Evolutionary conservation across 2,329 filamentous ascomycete species (phyloP).

Genomic region (Pseudogymnoascus sp.): DNA sequence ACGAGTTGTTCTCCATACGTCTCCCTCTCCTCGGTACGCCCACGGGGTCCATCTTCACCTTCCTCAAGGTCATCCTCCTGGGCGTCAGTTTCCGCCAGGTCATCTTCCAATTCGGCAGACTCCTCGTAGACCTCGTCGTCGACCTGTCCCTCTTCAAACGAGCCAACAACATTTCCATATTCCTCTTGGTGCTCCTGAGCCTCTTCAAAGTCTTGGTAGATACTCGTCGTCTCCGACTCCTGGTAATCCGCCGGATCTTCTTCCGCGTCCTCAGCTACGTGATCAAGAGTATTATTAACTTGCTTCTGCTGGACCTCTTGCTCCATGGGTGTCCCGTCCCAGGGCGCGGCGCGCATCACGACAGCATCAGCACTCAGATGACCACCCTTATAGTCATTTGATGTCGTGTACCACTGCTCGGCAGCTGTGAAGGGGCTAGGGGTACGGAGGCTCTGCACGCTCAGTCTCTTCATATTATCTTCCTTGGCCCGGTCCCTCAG

Average conservation of each 20-base stretch:
- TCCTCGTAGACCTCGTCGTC: not conserved
- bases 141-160: not conserved
- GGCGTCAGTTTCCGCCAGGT: not conserved
- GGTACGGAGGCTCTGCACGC: constrained; percentile 52
- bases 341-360: constrained; percentile 18
- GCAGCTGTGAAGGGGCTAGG: constrained; percentile 39
- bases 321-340: constrained; percentile 16
- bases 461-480: constrained; percentile 55
- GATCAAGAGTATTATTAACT: not conserved
- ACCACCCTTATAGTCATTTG: constrained; percentile 21
- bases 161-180: not conserved
- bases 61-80: not conserved
- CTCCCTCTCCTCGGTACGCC: not conserved
- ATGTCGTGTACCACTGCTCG: constrained; percentile 28
- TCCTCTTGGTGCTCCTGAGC: constrained; percentile 16
- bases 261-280: not conserved
- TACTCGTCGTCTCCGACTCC: constrained; percentile 22
- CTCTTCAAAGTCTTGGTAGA: constrained; percentile 25
- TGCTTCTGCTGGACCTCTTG: not conserved
- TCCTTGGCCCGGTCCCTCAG: constrained; percentile 56
- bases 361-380: constrained; percentile 23
- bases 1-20: not conserved
- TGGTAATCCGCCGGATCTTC: constrained; percentile 17
- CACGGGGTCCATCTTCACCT: constrained; percentile 7
- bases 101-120: not conserved